Conservation (phyloP, 176 grass and related monocot species). For the Dactylis glomerata region DNA sequence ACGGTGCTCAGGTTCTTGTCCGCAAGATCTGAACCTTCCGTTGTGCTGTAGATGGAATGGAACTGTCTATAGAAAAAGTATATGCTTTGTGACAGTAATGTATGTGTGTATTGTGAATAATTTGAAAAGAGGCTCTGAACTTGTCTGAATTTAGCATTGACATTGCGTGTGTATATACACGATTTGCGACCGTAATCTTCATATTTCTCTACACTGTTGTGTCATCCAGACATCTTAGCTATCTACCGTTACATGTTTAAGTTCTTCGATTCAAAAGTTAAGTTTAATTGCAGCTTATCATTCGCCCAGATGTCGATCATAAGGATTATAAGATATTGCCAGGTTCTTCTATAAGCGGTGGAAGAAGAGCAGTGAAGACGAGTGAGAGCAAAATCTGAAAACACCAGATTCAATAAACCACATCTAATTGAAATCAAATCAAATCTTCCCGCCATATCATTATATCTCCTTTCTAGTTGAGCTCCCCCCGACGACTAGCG, state of each 20-base stretch:
- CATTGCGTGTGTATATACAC: not conserved
- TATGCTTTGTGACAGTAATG: not conserved
- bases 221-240: not conserved
- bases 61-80: not conserved
- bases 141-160: not conserved
- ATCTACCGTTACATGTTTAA: not conserved
- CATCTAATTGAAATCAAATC: not conserved
- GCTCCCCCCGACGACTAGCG: not conserved
- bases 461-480: not conserved
- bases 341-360: not conserved
- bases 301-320: not conserved
- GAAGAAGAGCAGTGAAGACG: no score
- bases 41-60: not conserved
- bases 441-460: conserved; percentile 2
- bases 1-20: conserved; percentile 69
- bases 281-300: not conserved
- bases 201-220: not conserved
- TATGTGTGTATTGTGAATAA: not conserved
- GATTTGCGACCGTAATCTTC: not conserved
- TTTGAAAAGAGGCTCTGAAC: not conserved
- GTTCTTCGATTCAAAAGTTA: not conserved
- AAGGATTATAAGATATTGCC: not conserved
- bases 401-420: not conserved
- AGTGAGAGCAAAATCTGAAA: not conserved
- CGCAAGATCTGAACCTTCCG: conserved; percentile 44